A percentile compares a stretch with the other conserved stretches of the same genome.
phyloP scores from a whole-genome alignment of 306 rosid species.

The Rosa persica region DNA sequence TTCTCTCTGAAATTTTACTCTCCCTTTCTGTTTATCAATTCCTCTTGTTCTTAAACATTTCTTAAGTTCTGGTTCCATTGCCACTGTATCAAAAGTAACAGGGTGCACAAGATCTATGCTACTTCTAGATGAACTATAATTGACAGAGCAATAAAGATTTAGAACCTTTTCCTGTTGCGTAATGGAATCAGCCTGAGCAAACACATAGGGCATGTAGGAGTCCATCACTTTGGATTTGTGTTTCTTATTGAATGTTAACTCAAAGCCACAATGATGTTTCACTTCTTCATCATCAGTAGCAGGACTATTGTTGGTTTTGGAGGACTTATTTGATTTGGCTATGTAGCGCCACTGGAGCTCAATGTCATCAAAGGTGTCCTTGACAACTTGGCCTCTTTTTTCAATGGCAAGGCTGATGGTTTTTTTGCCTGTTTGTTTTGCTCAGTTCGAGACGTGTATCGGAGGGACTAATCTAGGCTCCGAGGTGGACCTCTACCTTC shows the following conservation, averaged over 20 bases:
- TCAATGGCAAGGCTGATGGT: slow-evolving; percentile 15
- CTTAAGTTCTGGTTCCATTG: slow-evolving; percentile 36
- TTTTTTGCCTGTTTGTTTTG: slow-evolving; percentile 27
- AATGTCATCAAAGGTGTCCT: slow-evolving; percentile 20
- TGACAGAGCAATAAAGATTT: not conserved
- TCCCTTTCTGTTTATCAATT: too few species aligned
- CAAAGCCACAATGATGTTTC: not conserved
- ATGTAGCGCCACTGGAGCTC: not conserved
- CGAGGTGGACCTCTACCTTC: slow-evolving; percentile 33
- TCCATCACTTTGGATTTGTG: slow-evolving; percentile 21
- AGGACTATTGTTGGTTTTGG: not conserved
- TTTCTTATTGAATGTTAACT: slow-evolving; percentile 33
- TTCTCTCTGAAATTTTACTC: too few species aligned
- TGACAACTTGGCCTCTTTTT: slow-evolving; percentile 14
- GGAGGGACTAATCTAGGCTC: slow-evolving; percentile 20
- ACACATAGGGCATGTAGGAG: slow-evolving; percentile 31
- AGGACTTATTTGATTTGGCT: not conserved
- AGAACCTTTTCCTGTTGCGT: slow-evolving; percentile 12
- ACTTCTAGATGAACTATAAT: slow-evolving; percentile 4
- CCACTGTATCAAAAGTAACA: slow-evolving; percentile 17
- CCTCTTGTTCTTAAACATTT: too few species aligned
- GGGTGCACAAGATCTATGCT: slow-evolving; percentile 34
- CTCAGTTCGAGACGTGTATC: not conserved
- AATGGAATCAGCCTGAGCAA: slow-evolving; percentile 21
- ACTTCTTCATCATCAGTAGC: not conserved